Conservation (phyloP, 2,329 filamentous ascomycete species). For the Massarina eburnea region DNA sequence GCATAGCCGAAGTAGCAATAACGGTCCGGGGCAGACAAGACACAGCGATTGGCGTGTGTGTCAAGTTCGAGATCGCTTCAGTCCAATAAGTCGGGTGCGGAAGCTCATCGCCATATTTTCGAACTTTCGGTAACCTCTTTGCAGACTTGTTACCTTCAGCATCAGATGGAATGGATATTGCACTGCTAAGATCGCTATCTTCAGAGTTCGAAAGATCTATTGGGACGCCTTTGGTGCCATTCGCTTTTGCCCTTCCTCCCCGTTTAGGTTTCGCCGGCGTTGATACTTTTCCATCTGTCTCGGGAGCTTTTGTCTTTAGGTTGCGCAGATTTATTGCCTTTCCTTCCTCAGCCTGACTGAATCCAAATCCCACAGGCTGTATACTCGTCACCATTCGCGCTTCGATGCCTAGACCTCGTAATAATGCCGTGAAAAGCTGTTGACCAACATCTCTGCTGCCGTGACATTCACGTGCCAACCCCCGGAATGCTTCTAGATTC, state of each 20-base stretch:
- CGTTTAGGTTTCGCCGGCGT: slow-evolving; percentile 8
- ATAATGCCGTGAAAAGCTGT: slow-evolving; percentile 83
- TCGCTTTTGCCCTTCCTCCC: slow-evolving; percentile 9
- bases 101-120: slow-evolving; percentile 71
- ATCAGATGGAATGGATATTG: slow-evolving; percentile 48
- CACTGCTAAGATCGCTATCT: slow-evolving; percentile 45
- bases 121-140: slow-evolving; percentile 47
- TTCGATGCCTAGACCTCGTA: slow-evolving; percentile 80
- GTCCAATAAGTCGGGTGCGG: slow-evolving; percentile 91
- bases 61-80: slow-evolving; percentile 81
- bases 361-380: slow-evolving; percentile 86
- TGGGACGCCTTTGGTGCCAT: slow-evolving; percentile 36
- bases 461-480: slow-evolving; percentile 66
- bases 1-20: slow-evolving; percentile 61
- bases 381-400: slow-evolving; percentile 80
- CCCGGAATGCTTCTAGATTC: slow-evolving; percentile 68
- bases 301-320: slow-evolving; percentile 9
- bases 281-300: neutral
- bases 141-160: slow-evolving; percentile 56
- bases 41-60: slow-evolving; percentile 75
- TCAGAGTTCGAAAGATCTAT: slow-evolving; percentile 55
- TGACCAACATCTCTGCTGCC: slow-evolving; percentile 87
- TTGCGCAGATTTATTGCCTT: slow-evolving; percentile 48
- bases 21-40: slow-evolving; percentile 63
- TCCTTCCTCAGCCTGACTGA: slow-evolving; percentile 83